Evolutionary conservation across 2,329 filamentous ascomycete genomes (phyloP).

Genomic region (Pseudocercospora fuligena): DNA sequence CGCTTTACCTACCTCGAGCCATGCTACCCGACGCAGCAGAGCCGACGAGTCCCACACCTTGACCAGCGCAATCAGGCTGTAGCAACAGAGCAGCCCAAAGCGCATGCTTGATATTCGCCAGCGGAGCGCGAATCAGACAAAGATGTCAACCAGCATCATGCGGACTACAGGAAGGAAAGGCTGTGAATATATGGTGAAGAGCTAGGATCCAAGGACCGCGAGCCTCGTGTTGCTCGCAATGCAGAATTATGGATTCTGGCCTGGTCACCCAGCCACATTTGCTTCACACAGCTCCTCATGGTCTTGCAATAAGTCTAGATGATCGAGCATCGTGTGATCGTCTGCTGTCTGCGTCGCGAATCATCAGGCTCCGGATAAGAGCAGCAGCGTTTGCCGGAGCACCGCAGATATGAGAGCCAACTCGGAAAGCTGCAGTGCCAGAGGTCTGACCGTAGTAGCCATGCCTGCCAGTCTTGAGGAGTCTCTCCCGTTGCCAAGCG

Average conservation of each 20-base stretch:
- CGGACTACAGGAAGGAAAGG: not conserved
- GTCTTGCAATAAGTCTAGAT: not conserved
- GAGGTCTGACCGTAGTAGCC: not conserved
- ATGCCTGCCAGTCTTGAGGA: not conserved
- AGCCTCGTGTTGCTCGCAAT: not conserved
- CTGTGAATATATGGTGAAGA: not conserved
- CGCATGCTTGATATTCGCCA: not conserved
- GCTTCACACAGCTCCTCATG: not conserved
- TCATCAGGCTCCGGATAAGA: not conserved
- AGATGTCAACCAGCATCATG: not conserved
- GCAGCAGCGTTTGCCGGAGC: not conserved
- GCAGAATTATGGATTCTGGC: not conserved
- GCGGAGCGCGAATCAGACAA: not conserved
- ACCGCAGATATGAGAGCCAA: not conserved
- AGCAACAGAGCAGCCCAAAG: not conserved
- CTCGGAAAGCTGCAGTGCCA: not conserved
- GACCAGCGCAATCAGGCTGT: not conserved
- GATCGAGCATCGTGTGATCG: not conserved
- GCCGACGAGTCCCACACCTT: not conserved
- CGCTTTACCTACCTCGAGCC: not conserved
- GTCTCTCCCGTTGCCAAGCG: not conserved
- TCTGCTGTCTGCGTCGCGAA: not conserved
- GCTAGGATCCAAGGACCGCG: not conserved
- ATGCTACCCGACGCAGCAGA: not conserved
- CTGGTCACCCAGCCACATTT: not conserved